A percentile compares a stretch with the other conserved stretches of the same genome.
Evolutionary conservation across 495 filamentous ascomycete genomes (phyloP).

Genomic region (Xylaria longipes): DNA sequence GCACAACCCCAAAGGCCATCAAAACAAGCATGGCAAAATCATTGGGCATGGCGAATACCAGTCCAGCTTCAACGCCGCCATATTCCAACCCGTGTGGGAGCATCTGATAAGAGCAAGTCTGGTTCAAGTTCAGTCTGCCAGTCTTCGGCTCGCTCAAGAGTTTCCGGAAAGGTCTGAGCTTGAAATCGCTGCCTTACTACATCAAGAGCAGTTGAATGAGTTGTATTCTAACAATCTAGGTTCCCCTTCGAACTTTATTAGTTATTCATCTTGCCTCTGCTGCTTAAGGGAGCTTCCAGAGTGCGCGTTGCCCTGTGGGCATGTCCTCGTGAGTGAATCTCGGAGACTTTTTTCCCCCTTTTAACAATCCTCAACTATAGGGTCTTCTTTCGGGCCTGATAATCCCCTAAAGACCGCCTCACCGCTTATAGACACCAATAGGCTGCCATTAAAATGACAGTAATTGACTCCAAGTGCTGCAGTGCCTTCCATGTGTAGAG

Average conservation of each 20-base stretch:
- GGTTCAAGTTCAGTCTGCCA: constrained; percentile 33
- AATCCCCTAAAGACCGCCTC: neutral
- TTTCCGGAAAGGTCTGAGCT: constrained; percentile 37
- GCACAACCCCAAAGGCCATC: constrained; percentile 59
- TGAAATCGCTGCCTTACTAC: constrained; percentile 35
- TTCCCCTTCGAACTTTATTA: constrained; percentile 35
- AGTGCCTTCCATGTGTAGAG: constrained; percentile 54
- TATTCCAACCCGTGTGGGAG: constrained; percentile 42
- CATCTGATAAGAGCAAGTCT: constrained; percentile 38
- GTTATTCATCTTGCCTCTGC: constrained; percentile 57
- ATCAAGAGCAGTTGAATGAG: constrained; percentile 38
- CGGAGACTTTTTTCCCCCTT: neutral
- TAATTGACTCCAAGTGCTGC: neutral
- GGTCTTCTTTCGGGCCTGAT: neutral
- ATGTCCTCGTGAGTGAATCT: constrained; percentile 48
- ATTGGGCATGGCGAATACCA: constrained; percentile 55
- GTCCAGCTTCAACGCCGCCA: constrained; percentile 48
- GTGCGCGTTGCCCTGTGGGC: constrained; percentile 62
- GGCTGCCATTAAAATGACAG: neutral
- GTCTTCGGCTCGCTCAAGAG: constrained; percentile 36
- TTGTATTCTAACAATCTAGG: constrained; percentile 39
- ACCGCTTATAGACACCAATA: neutral
- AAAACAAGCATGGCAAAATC: constrained; percentile 53
- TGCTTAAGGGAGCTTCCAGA: constrained; percentile 60
- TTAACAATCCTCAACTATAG: neutral